phyloP scores from a whole-genome alignment of 768 basidiomycete genomes.

The Hydnum rufescens region DNA sequence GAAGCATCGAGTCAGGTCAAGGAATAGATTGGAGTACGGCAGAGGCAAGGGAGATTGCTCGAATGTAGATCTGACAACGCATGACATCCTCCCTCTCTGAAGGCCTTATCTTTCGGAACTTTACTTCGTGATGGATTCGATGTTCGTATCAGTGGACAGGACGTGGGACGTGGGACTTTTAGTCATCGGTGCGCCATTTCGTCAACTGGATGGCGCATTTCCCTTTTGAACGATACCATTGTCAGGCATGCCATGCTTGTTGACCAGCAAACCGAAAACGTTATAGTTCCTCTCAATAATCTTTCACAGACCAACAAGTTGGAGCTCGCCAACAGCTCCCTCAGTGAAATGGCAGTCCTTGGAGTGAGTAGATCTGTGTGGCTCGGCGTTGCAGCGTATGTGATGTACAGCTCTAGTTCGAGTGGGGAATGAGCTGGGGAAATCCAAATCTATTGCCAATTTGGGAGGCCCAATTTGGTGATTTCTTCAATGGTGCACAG shows the following conservation, averaged over 20 bases:
- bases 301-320: conserved; percentile 40
- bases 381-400: background rate
- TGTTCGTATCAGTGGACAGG: conserved; percentile 81
- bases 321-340: conserved; percentile 77
- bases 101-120: conserved; percentile 79
- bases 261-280: conserved; percentile 64
- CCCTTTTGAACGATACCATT: conserved; percentile 7
- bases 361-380: conserved; percentile 31
- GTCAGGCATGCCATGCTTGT: conserved; percentile 75
- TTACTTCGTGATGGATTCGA: conserved; percentile 67
- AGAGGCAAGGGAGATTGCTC: conserved; percentile 30
- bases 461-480: conserved; percentile 63
- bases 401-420: conserved; percentile 35
- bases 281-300: conserved; percentile 66
- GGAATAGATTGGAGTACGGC: conserved; percentile 82
- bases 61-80: background rate
- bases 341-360: conserved; percentile 79
- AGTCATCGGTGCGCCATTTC: conserved; percentile 36
- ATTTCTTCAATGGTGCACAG: conserved; percentile 85
- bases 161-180: conserved; percentile 80
- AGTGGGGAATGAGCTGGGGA: conserved; percentile 84
- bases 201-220: background rate
- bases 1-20: conserved; percentile 42
- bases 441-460: conserved; percentile 60
- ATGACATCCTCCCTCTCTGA: background rate